phyloP scores from a whole-genome alignment of 768 basidiomycete genomes.

The Pulveroboletus frians region DNA sequence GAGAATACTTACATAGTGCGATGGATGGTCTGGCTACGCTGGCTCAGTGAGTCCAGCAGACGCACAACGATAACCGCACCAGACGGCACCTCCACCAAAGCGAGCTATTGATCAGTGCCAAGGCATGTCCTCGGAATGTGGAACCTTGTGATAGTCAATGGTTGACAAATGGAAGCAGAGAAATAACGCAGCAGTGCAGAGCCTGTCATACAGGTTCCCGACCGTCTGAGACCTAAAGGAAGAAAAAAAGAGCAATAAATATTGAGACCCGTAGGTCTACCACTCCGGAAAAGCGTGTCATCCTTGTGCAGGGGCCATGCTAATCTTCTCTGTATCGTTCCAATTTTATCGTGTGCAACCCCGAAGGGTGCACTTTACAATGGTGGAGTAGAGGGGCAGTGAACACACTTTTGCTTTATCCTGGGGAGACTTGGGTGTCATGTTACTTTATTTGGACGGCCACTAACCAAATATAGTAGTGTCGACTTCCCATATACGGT shows the following conservation, averaged over 20 bases:
- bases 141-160: no score
- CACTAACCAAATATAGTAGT: background rate
- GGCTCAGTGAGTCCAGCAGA: no score
- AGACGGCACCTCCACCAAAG: no score
- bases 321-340: conserved; percentile 99
- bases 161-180: no score
- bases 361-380: conserved; percentile 63
- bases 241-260: conserved; percentile 29
- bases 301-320: conserved; percentile 99
- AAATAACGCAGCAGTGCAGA: no score
- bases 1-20: background rate
- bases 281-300: conserved; percentile 98
- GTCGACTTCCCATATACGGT: background rate
- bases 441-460: conserved; percentile 6
- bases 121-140: no score
- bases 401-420: conserved; percentile 19
- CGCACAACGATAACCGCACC: no score
- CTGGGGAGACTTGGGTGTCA: conserved; percentile 2
- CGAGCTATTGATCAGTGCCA: no score
- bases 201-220: no score
- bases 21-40: no score
- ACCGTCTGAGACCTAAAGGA: no score
- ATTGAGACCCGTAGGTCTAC: conserved; percentile 51
- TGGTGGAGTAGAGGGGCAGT: rapidly evolving
- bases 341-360: conserved; percentile 98